These are phyloP conservation scores for Emiliania huxleyi DNA, from an alignment of 78 protist species.

Conservation along the genomic window DNA sequence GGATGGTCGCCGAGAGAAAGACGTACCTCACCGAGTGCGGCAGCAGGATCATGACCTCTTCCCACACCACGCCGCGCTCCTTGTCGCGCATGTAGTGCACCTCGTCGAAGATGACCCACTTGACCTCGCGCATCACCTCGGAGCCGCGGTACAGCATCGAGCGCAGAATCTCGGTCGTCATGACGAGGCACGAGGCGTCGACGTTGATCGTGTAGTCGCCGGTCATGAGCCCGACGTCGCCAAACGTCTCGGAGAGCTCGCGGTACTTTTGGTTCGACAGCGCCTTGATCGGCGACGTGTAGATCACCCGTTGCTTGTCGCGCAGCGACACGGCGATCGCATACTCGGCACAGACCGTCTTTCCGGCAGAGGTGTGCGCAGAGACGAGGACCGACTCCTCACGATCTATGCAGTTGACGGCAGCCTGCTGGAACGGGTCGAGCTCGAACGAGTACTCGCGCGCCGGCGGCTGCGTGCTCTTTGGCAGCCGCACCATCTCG, in stretches of 20 bases:
- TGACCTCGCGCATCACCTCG: constrained; percentile 80
- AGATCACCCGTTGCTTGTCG: constrained; percentile 67
- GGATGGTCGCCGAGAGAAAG: constrained; percentile 81
- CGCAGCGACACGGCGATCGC: constrained; percentile 80
- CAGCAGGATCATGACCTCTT: constrained; percentile 82
- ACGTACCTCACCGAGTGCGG: constrained; percentile 75
- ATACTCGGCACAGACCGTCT: constrained; percentile 94
- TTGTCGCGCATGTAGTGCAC: constrained; percentile 84
- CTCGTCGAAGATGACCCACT: constrained; percentile 90
- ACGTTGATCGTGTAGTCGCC: constrained; percentile 76
- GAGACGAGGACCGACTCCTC: constrained; percentile 81
- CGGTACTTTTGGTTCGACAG: constrained; percentile 69
- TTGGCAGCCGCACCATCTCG: not conserved
- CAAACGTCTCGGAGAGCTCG: constrained; percentile 57
- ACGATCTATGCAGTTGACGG: not conserved
- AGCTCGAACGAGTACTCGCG: constrained; percentile 52
- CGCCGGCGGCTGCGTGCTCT: constrained; percentile 31
- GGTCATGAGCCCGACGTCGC: constrained; percentile 74
- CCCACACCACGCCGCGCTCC: constrained; percentile 94
- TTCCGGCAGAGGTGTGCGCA: constrained; percentile 99
- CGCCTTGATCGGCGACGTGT: constrained; percentile 89
- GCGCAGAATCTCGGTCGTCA: constrained; percentile 89
- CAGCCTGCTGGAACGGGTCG: constrained; percentile 58
- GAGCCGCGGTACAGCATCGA: constrained; percentile 96
- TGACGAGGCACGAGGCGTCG: constrained; percentile 68